Evolutionary conservation across 2,329 filamentous ascomycete species (phyloP).

Genomic region (Diaporthe vaccinii): DNA sequence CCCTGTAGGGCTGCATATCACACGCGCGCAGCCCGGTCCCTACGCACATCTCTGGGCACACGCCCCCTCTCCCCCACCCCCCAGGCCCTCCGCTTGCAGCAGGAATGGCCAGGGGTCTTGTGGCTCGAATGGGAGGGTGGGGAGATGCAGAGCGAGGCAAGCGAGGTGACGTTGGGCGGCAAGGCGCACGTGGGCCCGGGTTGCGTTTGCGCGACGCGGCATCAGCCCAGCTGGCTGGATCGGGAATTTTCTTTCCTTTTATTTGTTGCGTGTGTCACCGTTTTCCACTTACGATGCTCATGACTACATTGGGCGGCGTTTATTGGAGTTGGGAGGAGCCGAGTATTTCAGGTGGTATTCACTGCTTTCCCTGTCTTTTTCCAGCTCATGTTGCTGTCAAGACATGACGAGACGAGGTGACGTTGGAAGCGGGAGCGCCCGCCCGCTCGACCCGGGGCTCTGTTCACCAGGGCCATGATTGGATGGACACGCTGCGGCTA

Average conservation of each 20-base stretch:
- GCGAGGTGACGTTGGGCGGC: constrained; percentile 41
- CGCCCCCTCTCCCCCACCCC: constrained; percentile 34
- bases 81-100: constrained; percentile 34
- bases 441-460: constrained; percentile 43
- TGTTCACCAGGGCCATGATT: constrained; percentile 68
- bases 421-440: constrained; percentile 25
- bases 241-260: constrained; percentile 20
- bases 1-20: constrained; percentile 41
- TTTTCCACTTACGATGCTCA: constrained; percentile 5
- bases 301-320: constrained; percentile 25
- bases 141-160: constrained; percentile 24
- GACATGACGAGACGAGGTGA: constrained; percentile 43
- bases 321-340: neutral
- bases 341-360: neutral
- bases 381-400: constrained; percentile 56
- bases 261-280: constrained; percentile 37
- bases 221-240: constrained; percentile 26
- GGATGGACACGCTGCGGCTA: constrained; percentile 51
- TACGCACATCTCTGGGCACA: constrained; percentile 31
- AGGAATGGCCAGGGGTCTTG: constrained; percentile 28
- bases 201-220: constrained; percentile 25
- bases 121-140: constrained; percentile 4
- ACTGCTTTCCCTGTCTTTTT: neutral
- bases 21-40: constrained; percentile 8
- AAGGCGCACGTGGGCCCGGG: constrained; percentile 33